These are phyloP conservation scores for Amanita pallidorosea DNA, from an alignment of 768 basidiomycete genomes.

Conservation along the genomic window DNA sequence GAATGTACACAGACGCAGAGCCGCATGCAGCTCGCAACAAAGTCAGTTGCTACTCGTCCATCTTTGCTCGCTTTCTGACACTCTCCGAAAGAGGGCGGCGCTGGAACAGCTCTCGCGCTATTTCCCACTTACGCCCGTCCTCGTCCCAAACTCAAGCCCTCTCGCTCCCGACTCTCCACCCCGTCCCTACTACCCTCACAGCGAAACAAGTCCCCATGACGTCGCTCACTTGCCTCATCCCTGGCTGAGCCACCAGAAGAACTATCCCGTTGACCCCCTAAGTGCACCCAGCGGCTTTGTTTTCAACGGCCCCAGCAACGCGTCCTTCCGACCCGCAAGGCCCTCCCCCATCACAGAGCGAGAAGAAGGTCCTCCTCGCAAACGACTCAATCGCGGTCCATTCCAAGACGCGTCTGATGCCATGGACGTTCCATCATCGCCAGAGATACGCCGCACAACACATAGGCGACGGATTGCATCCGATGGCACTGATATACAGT, in stretches of 20 bases:
- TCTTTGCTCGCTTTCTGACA: constrained; percentile 5
- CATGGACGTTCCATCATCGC: constrained; percentile 44
- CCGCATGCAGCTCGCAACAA: constrained; percentile 35
- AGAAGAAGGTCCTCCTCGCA: constrained; percentile 61
- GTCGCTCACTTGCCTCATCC: constrained; percentile 26
- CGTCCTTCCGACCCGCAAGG: constrained; percentile 41
- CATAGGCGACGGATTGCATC: constrained; percentile 33
- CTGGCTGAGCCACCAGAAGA: constrained; percentile 24
- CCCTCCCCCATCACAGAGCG: constrained; percentile 23
- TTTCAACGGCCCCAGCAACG: constrained; percentile 31
- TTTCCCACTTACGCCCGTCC: constrained; percentile 41
- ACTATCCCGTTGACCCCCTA: constrained; percentile 38
- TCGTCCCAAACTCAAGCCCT: constrained; percentile 75
- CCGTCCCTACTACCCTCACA: constrained; percentile 27
- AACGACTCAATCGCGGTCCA: constrained; percentile 51
- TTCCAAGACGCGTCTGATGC: constrained; percentile 25
- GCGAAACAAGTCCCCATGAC: constrained; percentile 28
- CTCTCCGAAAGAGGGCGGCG: constrained; percentile 25
- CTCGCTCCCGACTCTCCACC: constrained; percentile 27
- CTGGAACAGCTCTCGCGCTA: constrained; percentile 51
- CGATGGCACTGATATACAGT: constrained; percentile 28
- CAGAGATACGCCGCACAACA: constrained; percentile 43
- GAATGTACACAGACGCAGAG: constrained; percentile 38
- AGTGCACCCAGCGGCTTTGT: constrained; percentile 50
- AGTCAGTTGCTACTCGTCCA: constrained; percentile 27